Conservation (phyloP, 805 yeast genomes). For the Ogataea zsoltii region DNA sequence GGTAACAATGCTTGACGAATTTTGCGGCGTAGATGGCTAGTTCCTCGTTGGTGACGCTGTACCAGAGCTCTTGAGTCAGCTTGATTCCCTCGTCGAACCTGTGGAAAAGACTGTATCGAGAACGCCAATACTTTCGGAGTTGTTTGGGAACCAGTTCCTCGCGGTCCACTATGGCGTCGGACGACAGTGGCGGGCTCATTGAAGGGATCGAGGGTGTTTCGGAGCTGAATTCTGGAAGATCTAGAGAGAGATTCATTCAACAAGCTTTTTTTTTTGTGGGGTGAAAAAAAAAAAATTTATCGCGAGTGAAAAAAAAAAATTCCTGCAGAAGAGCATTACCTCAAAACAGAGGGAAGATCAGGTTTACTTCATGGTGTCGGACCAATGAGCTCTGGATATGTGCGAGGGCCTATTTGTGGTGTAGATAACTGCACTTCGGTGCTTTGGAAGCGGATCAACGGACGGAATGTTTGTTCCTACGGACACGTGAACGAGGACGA, state of each 20-base stretch:
- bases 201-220: neutral
- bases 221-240: neutral
- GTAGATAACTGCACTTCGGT: slow-evolving; percentile 84
- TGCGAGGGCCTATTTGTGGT: slow-evolving; percentile 84
- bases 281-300: neutral
- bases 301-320: slow-evolving; percentile 5
- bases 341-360: neutral
- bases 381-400: slow-evolving; percentile 25
- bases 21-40: slow-evolving; percentile 63
- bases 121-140: slow-evolving; percentile 58
- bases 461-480: slow-evolving; percentile 79
- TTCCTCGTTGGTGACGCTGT: slow-evolving; percentile 81
- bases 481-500: slow-evolving; percentile 90
- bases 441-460: slow-evolving; percentile 71
- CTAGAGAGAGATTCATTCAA: too few species aligned
- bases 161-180: slow-evolving; percentile 15
- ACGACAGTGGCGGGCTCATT: neutral
- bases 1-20: slow-evolving; percentile 52
- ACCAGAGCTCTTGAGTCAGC: slow-evolving; percentile 78
- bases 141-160: slow-evolving; percentile 33
- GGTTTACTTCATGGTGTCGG: neutral
- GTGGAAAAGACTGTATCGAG: slow-evolving; percentile 60
- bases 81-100: slow-evolving; percentile 66
- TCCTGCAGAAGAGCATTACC: neutral
- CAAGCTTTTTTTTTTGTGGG: too few species aligned